A percentile compares a stretch with the other conserved stretches of the same genome.
Conservation (phyloP, 139 green algal genomes). For the Coelastrella sp. region DNA sequence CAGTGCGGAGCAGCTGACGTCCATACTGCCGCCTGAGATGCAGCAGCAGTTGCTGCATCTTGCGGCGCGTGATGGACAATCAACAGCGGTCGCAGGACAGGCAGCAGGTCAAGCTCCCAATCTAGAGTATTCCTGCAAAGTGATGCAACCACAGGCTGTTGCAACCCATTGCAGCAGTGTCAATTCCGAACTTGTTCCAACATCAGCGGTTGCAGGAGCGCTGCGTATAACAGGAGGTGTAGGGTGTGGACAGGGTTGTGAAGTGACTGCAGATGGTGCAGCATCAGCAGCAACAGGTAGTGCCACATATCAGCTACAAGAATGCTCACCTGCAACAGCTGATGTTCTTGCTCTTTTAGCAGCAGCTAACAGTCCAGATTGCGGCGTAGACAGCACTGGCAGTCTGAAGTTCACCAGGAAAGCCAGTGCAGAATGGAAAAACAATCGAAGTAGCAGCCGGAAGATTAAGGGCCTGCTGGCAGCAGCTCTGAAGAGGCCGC, state of each 20-base stretch:
- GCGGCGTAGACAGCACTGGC: neutral
- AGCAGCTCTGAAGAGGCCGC: slow-evolving; percentile 41
- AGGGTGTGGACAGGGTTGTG: no score
- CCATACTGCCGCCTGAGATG: slow-evolving; percentile 4
- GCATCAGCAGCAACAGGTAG: neutral
- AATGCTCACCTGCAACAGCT: neutral
- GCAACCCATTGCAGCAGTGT: neutral
- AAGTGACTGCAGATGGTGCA: neutral
- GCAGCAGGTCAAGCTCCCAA: no score
- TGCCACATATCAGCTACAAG: no score
- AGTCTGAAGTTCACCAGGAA: slow-evolving; percentile 50
- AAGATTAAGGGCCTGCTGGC: slow-evolving; percentile 42
- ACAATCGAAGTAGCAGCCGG: neutral
- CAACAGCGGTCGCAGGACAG: neutral
- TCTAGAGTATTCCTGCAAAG: no score
- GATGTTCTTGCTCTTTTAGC: slow-evolving; percentile 4
- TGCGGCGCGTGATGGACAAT: neutral
- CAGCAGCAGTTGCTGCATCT: slow-evolving; percentile 28
- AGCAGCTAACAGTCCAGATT: neutral
- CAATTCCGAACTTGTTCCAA: neutral
- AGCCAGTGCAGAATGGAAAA: slow-evolving; percentile 49
- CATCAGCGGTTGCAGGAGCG: slow-evolving; percentile 13
- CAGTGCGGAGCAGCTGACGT: slow-evolving; percentile 12
- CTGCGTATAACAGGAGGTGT: no score
- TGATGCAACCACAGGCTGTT: no score